Evolutionary conservation across 2,329 filamentous ascomycete species (phyloP), one percentile per base, ranked within the genome.

Genomic region (Decorospora gaudefroyi): DNA sequence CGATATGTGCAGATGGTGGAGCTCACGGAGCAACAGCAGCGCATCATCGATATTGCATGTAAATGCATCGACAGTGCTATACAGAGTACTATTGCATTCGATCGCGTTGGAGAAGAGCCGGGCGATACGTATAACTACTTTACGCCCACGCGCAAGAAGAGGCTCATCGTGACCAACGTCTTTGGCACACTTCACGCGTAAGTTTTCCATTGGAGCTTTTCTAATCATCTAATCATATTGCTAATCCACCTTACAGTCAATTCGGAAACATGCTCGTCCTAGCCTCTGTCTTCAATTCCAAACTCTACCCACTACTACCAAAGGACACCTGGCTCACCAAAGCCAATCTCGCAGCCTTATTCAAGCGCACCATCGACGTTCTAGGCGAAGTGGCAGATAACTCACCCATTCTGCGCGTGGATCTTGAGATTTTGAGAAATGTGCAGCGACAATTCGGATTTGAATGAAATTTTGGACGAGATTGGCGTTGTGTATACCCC

Each of bases 261-360:
- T 99, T 95, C 76, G 92, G 93, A 46, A 97, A 97, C 67, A 82
- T 96, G 62, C 77, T 97, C 34, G 89, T 95, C n/a, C 81, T 99
- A 2, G 84, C 88, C 17, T 90, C 92, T 1, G 87, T 86, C 3
- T 91, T 84, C 70, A 81, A 79, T 50, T 87, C 92, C 32, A 58
- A 58, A 6, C 55, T 70, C 5, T 55, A 56, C 28, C 0, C 71
- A 75, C 55, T 59, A 21, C 51, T 68, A 5, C 63, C 62, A 4
- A 32, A 29, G 13, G 37, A 61, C 16, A 55, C 52, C 11, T 49
- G 51, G 40, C 57, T 68, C 6, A 68, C 57, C 4, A 61, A 56
- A 31, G 16, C 45, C 8, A 65, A 49, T 7, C 55, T 69, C 19
- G 46, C 49, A 6, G 47, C 49, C 9, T 49, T 70, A 10, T 61